Conservation (phyloP, 176 grass and related monocot species). For the Phragmites australis region DNA sequence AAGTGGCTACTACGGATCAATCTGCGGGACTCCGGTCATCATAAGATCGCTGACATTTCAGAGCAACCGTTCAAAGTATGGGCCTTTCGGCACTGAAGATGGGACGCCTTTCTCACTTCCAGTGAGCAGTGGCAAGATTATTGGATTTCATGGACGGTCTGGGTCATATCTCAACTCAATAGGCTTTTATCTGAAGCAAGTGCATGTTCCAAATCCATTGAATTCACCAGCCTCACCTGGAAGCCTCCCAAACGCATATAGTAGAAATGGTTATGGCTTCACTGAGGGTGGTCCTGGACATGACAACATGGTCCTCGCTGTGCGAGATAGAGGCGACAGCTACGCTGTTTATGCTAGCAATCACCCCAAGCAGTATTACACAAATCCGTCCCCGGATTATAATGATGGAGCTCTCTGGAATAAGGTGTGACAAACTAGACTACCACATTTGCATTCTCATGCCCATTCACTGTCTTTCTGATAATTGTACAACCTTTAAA, state of each 20-base stretch:
- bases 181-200: constrained; percentile 67
- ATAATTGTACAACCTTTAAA: not conserved
- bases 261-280: constrained; percentile 30
- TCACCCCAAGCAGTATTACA: constrained; percentile 52
- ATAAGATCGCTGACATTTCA: constrained; percentile 75
- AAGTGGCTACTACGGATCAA: constrained; percentile 66
- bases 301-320: constrained; percentile 54
- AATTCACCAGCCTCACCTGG: constrained; percentile 42
- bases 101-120: constrained; percentile 70
- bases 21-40: constrained; percentile 54
- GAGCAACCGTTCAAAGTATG: constrained; percentile 61
- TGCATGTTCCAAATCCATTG: constrained; percentile 41
- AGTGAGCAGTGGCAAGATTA: constrained; percentile 49
- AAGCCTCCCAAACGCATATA: constrained; percentile 36
- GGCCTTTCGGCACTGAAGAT: constrained; percentile 63
- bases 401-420: constrained; percentile 37
- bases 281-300: constrained; percentile 14
- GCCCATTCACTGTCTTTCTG: not conserved
- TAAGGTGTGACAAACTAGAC: constrained; percentile 46
- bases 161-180: constrained; percentile 69
- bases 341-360: constrained; percentile 49
- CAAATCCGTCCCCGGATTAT: constrained; percentile 26
- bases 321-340: constrained; percentile 52
- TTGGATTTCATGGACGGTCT: constrained; percentile 68
- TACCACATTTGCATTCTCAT: not conserved